Conservation (phyloP, 805 yeast species). For the Ogataea glucozyma region DNA sequence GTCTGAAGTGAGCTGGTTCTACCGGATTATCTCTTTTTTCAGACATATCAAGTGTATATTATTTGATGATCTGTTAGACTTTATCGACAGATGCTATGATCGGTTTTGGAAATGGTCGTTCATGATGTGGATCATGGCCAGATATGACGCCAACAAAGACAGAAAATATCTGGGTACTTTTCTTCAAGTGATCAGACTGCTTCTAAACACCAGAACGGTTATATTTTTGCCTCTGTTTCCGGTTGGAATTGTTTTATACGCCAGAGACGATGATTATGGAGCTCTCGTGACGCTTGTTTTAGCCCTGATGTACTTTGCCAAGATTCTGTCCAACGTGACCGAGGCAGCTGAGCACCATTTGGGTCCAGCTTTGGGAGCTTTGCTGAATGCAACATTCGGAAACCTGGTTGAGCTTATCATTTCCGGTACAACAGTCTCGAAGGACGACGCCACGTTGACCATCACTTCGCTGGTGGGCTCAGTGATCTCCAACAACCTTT, state of each 20-base stretch:
- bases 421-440: constrained; percentile 20
- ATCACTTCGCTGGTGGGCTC: constrained; percentile 19
- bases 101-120: constrained; percentile 14
- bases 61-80: constrained; percentile 16
- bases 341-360: constrained; percentile 21
- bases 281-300: constrained; percentile 18
- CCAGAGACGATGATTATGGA: constrained; percentile 14
- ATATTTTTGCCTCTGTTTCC: constrained; percentile 18
- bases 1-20: constrained; percentile 18
- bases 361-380: constrained; percentile 20
- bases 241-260: constrained; percentile 17
- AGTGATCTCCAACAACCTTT: constrained; percentile 18
- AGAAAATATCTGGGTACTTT: constrained; percentile 13
- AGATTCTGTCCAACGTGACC: constrained; percentile 18
- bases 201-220: constrained; percentile 17
- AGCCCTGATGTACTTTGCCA: constrained; percentile 21
- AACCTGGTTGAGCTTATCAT: constrained; percentile 19
- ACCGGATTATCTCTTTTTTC: constrained; percentile 15
- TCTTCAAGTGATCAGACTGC: constrained; percentile 15
- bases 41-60: constrained; percentile 11
- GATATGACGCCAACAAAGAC: constrained; percentile 16
- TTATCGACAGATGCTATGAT: constrained; percentile 16
- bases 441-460: constrained; percentile 20
- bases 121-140: constrained; percentile 12
- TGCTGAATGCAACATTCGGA: constrained; percentile 19